Conservation (phyloP, 768 basidiomycete genomes). For the Paxillus ammoniavirescens region DNA sequence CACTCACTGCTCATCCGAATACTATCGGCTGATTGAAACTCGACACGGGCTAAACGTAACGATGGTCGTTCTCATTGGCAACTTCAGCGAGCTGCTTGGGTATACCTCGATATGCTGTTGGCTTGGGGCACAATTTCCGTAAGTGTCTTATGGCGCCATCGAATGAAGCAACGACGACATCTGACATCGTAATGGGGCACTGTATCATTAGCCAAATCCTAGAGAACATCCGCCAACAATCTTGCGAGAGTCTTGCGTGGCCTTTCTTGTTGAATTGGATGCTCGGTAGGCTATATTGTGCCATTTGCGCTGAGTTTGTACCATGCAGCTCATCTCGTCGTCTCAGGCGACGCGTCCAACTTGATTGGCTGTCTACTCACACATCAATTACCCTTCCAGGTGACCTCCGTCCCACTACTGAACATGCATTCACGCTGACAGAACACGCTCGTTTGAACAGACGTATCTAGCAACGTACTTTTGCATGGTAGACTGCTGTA, state of each 20-base stretch:
- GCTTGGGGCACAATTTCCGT: conserved; percentile 90
- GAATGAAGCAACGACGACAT: conserved; percentile 1
- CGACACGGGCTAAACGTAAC: background rate
- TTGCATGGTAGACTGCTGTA: conserved; percentile 71
- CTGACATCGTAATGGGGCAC: conserved; percentile 1
- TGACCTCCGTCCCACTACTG: conserved; percentile 33
- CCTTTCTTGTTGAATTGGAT: conserved; percentile 95
- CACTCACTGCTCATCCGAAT: background rate
- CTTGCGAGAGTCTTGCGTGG: conserved; percentile 87
- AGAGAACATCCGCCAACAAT: conserved; percentile 71
- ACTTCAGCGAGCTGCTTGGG: conserved; percentile 64
- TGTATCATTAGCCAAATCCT: conserved; percentile 65
- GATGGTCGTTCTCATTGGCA: conserved; percentile 22
- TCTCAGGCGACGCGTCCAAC: conserved; percentile 86
- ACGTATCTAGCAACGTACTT: conserved; percentile 93
- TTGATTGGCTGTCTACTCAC: conserved; percentile 90
- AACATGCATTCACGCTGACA: conserved; percentile 6
- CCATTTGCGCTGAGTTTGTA: conserved; percentile 10
- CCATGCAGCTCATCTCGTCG: background rate
- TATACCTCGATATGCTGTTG: conserved; percentile 74
- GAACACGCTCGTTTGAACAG: conserved; percentile 36
- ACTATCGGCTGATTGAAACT: background rate
- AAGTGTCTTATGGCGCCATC: conserved; percentile 34
- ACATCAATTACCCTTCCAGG: conserved; percentile 93
- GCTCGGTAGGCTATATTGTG: conserved; percentile 52